Percentiles rank a stretch among this genome's conserved stretches.
Conservation (phyloP, 495 filamentous ascomycete species). For the Podospora australis region DNA sequence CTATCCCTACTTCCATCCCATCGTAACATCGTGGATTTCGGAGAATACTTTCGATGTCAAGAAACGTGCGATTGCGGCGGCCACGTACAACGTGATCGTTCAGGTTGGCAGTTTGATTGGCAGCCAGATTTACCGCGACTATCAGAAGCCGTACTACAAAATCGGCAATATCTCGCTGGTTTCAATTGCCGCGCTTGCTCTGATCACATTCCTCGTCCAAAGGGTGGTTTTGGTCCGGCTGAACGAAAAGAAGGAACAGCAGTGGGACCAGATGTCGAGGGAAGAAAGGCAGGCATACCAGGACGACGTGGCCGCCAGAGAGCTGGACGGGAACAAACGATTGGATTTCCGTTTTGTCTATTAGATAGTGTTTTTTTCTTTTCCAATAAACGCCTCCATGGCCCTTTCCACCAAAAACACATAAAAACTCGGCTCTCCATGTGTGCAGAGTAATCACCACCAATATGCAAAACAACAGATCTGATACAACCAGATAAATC, state of each 20-base stretch:
- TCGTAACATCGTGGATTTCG: constrained; percentile 31
- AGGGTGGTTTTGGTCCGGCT: constrained; percentile 59
- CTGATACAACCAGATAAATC: no score
- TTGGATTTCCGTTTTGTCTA: constrained; percentile 47
- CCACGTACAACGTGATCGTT: constrained; percentile 60
- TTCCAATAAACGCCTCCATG: no score
- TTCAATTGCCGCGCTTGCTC: constrained; percentile 45
- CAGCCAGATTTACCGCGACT: constrained; percentile 55
- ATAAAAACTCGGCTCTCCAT: no score
- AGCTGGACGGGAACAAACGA: constrained; percentile 65
- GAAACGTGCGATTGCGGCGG: constrained; percentile 48
- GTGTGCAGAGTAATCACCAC: no score
- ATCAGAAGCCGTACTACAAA: constrained; percentile 61
- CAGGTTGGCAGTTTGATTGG: constrained; percentile 55
- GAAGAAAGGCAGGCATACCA: constrained; percentile 60
- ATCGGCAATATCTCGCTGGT: constrained; percentile 61
- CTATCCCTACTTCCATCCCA: constrained; percentile 48
- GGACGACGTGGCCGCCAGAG: constrained; percentile 45
- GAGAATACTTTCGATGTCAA: constrained; percentile 51
- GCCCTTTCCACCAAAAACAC: no score
- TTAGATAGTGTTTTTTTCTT: background rate
- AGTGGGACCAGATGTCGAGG: constrained; percentile 51
- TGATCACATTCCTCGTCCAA: constrained; percentile 47
- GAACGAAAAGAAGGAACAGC: constrained; percentile 39
- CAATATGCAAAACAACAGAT: no score